These are phyloP conservation scores for Nicotiana otophora DNA, from an alignment of 257 asterid species.

Conservation along the genomic window DNA sequence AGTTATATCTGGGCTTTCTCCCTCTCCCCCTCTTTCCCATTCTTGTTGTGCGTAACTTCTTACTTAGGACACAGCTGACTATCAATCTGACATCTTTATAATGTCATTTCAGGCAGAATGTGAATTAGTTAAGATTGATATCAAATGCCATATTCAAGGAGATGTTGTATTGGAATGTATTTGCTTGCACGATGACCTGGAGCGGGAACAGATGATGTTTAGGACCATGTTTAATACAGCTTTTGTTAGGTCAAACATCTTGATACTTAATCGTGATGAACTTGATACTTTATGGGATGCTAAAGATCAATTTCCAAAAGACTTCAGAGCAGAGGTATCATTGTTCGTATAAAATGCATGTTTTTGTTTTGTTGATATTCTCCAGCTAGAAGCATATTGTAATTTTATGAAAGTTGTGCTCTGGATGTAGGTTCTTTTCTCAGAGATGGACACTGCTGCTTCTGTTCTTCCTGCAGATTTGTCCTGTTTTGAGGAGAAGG, in stretches of 20 bases:
- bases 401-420: conserved; percentile 16
- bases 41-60: neutral
- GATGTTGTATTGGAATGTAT: conserved; percentile 93
- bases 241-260: conserved; percentile 86
- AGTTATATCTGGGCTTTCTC: neutral
- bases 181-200: conserved; percentile 68
- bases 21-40: neutral
- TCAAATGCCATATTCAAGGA: conserved; percentile 84
- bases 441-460: conserved; percentile 78
- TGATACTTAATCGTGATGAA: conserved; percentile 84
- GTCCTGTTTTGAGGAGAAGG: conserved; percentile 87
- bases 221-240: conserved; percentile 94
- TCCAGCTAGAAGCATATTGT: conserved; percentile 15
- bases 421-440: conserved; percentile 73
- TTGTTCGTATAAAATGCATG: neutral
- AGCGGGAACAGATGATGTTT: conserved; percentile 78
- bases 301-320: conserved; percentile 76
- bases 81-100: conserved; percentile 9
- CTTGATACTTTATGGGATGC: conserved; percentile 81
- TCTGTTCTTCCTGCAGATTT: conserved; percentile 50
- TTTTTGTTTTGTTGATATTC: conserved; percentile 11
- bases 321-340: conserved; percentile 86
- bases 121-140: conserved; percentile 77
- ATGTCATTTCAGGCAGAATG: conserved; percentile 66
- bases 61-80: neutral